A percentile compares a stretch with the other conserved stretches of the same genome.
phyloP scores from a whole-genome alignment of 257 asterid species.

The Gentiana straminea region DNA sequence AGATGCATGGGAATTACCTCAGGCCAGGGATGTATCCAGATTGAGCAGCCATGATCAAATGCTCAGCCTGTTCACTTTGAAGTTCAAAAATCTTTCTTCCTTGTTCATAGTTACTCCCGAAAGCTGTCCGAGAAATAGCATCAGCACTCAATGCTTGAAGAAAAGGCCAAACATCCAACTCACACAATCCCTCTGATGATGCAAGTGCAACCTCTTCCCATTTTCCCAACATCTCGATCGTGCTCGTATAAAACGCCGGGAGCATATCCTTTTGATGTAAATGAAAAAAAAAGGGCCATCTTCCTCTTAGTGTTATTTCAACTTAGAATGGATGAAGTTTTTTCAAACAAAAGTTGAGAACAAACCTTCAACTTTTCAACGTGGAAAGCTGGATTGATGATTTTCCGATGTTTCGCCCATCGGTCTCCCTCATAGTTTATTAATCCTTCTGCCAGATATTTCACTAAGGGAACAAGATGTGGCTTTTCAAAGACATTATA shows the following conservation, averaged over 20 bases:
- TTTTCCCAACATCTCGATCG: slow-evolving; percentile 8
- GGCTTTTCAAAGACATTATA: slow-evolving; percentile 6
- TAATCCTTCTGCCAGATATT: slow-evolving; percentile 7
- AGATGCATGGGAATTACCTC: slow-evolving; percentile 1
- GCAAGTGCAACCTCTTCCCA: slow-evolving; percentile 12
- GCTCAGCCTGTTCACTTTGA: slow-evolving; percentile 8
- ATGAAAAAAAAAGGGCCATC: neutral
- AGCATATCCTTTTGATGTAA: slow-evolving; percentile 9
- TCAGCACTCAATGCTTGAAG: slow-evolving; percentile 5
- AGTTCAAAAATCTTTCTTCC: slow-evolving; percentile 12
- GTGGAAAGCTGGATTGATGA: slow-evolving; percentile 16
- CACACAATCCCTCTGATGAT: slow-evolving; percentile 4
- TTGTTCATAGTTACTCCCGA: slow-evolving; percentile 10
- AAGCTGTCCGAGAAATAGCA: slow-evolving; percentile 11
- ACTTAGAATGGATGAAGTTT: too few relatives aligned
- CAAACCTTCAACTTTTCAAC: slow-evolving; percentile 17
- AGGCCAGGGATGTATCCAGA: slow-evolving; percentile 4
- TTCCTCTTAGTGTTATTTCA: neutral
- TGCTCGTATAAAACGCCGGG: slow-evolving; percentile 10
- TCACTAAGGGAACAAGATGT: neutral
- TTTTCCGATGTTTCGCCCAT: slow-evolving; percentile 16
- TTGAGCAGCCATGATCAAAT: neutral
- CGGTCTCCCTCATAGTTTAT: slow-evolving; percentile 8
- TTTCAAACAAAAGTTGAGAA: neutral
- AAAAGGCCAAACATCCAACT: slow-evolving; percentile 14